Percentiles rank a stretch among this genome's conserved stretches.
phyloP scores from a whole-genome alignment of 768 basidiomycete genomes.

The Pleurotus djamor region DNA sequence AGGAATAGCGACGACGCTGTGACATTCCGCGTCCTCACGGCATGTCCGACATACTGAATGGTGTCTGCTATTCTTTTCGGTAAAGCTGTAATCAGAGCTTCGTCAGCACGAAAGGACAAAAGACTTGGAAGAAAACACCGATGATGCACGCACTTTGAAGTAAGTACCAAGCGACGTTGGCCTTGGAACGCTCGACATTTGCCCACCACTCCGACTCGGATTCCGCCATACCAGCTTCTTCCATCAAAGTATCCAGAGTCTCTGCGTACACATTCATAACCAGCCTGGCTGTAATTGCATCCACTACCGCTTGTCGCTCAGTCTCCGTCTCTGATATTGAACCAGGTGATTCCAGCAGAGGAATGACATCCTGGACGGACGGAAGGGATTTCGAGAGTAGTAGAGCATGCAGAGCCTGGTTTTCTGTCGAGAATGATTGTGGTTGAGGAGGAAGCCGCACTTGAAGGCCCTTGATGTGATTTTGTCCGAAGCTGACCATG shows the following conservation, averaged over 20 bases:
- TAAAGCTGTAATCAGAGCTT: slow-evolving; percentile 31
- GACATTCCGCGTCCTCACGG: slow-evolving; percentile 40
- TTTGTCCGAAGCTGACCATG: slow-evolving; percentile 4
- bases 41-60: slow-evolving; percentile 34
- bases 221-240: slow-evolving; percentile 69
- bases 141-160: slow-evolving; percentile 64
- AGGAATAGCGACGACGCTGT: slow-evolving; percentile 44
- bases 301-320: slow-evolving; percentile 36
- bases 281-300: slow-evolving; percentile 46
- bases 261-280: slow-evolving; percentile 61
- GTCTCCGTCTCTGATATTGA: slow-evolving; percentile 1
- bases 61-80: slow-evolving; percentile 39
- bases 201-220: slow-evolving; percentile 87
- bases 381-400: slow-evolving; percentile 1
- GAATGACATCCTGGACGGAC: slow-evolving; percentile 1
- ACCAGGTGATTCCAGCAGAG: not conserved
- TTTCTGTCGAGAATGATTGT: not conserved
- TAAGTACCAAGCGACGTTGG: slow-evolving; percentile 60
- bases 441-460: not conserved
- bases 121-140: too few relatives aligned
- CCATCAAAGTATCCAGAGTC: slow-evolving; percentile 60
- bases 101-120: not conserved
- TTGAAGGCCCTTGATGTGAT: slow-evolving; percentile 7
- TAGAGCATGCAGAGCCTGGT: slow-evolving; percentile 1
- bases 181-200: slow-evolving; percentile 58